These are phyloP conservation scores for Nitzschia sp. DNA, from an alignment of 108 stramenopile species.

Conservation along the genomic window DNA sequence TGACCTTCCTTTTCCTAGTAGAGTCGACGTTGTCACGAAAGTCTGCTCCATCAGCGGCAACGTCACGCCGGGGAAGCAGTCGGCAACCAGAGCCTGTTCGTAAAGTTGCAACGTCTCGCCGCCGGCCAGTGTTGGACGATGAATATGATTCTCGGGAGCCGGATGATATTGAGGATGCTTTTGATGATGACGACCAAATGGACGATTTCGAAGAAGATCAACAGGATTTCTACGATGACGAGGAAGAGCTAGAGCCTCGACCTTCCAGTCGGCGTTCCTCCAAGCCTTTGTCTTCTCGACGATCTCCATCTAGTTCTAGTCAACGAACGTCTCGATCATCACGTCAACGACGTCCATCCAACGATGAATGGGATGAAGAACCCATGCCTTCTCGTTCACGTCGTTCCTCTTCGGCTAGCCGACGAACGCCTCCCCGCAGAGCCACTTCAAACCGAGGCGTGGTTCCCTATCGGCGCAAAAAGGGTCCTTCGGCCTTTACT, in stretches of 20 bases:
- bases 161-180: conserved; percentile 37
- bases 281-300: not conserved
- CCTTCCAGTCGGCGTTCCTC: not conserved
- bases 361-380: not conserved
- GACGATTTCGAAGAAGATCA: conserved; percentile 32
- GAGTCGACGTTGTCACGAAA: not conserved
- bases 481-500: conserved; percentile 63
- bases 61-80: not conserved
- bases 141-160: conserved; percentile 48
- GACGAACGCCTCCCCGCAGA: conserved; percentile 17
- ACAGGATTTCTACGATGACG: conserved; percentile 27
- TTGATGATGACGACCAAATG: conserved; percentile 44
- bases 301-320: not conserved
- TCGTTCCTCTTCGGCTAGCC: too few species aligned
- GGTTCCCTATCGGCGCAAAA: conserved; percentile 50
- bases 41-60: not conserved
- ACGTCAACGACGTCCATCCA: not conserved
- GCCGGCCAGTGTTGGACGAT: not conserved
- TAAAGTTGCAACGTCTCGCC: too few species aligned
- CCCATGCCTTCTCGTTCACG: not conserved
- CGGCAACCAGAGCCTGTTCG: too few species aligned
- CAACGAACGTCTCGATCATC: not conserved
- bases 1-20: not conserved
- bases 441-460: conserved; percentile 24
- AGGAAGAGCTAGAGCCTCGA: conserved; percentile 22